phyloP scores from a whole-genome alignment of 768 basidiomycete species.

The Serendipita vermifera region DNA sequence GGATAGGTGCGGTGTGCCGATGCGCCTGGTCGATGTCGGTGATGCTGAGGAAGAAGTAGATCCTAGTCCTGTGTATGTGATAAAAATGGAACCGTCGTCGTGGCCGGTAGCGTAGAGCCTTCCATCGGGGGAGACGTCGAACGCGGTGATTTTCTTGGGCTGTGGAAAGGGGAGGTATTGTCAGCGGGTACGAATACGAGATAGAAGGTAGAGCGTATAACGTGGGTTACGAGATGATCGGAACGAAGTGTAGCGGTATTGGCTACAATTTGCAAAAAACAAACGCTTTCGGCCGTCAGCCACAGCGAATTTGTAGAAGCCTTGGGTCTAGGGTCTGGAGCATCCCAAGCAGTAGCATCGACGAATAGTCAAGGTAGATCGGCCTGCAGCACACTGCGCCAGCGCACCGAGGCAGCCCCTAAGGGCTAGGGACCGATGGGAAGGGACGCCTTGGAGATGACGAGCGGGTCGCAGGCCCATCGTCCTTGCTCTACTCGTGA shows the following conservation, averaged over 20 bases:
- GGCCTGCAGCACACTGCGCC: constrained; percentile 2
- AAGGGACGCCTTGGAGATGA: neutral
- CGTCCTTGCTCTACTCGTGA: too few species aligned
- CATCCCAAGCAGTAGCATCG: neutral
- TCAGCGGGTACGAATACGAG: neutral
- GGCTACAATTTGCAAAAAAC: constrained; percentile 20
- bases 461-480: neutral
- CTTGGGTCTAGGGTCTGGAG: neutral
- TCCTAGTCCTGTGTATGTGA: constrained; percentile 38
- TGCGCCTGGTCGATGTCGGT: constrained; percentile 12
- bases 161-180: constrained; percentile 18
- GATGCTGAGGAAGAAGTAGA: too few species aligned
- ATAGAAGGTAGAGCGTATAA: constrained; percentile 2
- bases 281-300: neutral
- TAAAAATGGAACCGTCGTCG: constrained; percentile 43
- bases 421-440: too few species aligned
- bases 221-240: too few species aligned
- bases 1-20: constrained; percentile 36
- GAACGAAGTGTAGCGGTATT: neutral
- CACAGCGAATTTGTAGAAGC: neutral
- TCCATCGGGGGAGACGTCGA: constrained; percentile 47
- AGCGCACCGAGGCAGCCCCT: neutral
- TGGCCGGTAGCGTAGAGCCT: constrained; percentile 48
- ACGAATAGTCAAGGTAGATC: neutral
- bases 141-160: constrained; percentile 47